Evolutionary conservation across 2,329 filamentous ascomycete genomes (phyloP).

Genomic region (Diaporthe vaccinii): DNA sequence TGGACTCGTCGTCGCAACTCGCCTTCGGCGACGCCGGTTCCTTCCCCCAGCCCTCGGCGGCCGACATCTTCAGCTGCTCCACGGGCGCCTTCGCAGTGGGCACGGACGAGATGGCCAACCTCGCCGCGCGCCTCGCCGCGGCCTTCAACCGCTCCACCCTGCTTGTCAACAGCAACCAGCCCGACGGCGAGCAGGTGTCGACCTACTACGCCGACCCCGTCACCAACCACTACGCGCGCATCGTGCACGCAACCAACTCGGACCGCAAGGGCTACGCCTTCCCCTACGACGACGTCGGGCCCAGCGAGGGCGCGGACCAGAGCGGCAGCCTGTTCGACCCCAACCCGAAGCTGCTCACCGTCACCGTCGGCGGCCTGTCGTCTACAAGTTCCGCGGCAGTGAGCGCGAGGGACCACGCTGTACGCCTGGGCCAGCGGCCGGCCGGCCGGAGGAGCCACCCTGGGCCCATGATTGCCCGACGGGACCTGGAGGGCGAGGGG

Average conservation of each 20-base stretch:
- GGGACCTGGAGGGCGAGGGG: background rate
- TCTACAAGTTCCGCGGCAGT: slow-evolving; percentile 27
- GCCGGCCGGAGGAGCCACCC: slow-evolving; percentile 22
- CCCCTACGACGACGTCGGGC: slow-evolving; percentile 78
- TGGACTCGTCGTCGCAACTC: slow-evolving; percentile 52
- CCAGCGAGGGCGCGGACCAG: slow-evolving; percentile 68
- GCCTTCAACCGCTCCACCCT: slow-evolving; percentile 83
- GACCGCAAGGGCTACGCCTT: slow-evolving; percentile 77
- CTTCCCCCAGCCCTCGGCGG: slow-evolving; percentile 62
- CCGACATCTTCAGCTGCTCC: slow-evolving; percentile 66
- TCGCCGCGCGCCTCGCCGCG: slow-evolving; percentile 81
- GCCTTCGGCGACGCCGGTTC: slow-evolving; percentile 54
- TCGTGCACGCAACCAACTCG: slow-evolving; percentile 72
- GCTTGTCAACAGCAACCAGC: slow-evolving; percentile 64
- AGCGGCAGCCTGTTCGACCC: slow-evolving; percentile 72
- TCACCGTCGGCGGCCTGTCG: slow-evolving; percentile 65
- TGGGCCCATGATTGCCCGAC: background rate
- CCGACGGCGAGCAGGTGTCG: slow-evolving; percentile 61
- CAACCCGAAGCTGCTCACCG: slow-evolving; percentile 67
- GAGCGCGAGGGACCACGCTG: slow-evolving; percentile 34
- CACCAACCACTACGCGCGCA: slow-evolving; percentile 77
- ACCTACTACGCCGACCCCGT: slow-evolving; percentile 66
- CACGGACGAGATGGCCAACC: slow-evolving; percentile 66
- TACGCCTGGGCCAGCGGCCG: slow-evolving; percentile 24
- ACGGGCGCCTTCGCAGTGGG: slow-evolving; percentile 68